Evolutionary conservation across 2,329 filamentous ascomycete genomes (phyloP), one percentile per base, ranked within the genome.

Genomic region (Fusarium cicatricum): DNA sequence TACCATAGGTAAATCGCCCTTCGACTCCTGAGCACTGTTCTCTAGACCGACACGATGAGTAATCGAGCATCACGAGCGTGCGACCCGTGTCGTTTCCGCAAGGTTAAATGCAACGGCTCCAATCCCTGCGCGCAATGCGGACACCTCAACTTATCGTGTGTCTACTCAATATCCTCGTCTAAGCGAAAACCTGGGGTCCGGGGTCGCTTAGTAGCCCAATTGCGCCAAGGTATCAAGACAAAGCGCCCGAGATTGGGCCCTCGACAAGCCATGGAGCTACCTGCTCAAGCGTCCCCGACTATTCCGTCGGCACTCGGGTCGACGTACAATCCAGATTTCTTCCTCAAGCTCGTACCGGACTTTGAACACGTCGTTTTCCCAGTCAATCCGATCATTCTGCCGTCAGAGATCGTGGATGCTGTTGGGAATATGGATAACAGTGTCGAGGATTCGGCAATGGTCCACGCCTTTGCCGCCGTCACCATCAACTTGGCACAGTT

Each of bases 31-130:
- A 29, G 31, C 40, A 42, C 21, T 4, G 7, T 23, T 23, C 21
- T 23, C 21, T 23, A 23, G 21, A 23, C 21, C 21, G 21, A 23
- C 21, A 10, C 19, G 31, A 62, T 62, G 60, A 45, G 12, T 31
- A 29, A 17, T 23, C 57, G 65, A 36, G 39, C 59, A 32, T 58
- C 68, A 34, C 68, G 67, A 38, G 74, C 74, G 49, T 76, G 74
- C 60, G 73, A 76, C 53, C 72, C 72, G 40, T 76, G 74, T 56
- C 72, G 74, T 32, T 62, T 76, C 45, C 71, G 74, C 44, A 76
- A 76, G 57, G 74, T 76, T 31, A 71, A 70, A 46, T 76, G 74
- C 61, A 75, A 71, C 40, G 71, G 60, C 7, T 37, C 38, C 4
- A 40, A 60, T 36, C 74, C 74, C 1, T 77, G 74, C 46, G 70